These are phyloP conservation scores for Arachis hypogaea DNA, from an alignment of 306 rosid genomes.

Conservation along the genomic window DNA sequence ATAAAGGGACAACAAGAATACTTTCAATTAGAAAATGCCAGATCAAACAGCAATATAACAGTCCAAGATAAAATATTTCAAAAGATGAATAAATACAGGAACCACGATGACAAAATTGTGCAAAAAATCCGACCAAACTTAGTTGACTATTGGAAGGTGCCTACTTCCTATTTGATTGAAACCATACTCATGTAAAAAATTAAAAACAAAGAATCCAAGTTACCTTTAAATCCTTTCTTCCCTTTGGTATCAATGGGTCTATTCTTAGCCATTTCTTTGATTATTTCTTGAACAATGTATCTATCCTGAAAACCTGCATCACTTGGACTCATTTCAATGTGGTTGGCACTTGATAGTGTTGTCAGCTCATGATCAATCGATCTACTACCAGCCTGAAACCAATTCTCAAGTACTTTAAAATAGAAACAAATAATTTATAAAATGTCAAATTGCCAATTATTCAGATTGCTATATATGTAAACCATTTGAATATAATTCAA, in stretches of 20 bases:
- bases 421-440: not conserved
- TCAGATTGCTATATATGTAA: conserved; percentile 3
- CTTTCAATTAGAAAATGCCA: conserved; percentile 19
- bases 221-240: conserved; percentile 83
- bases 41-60: conserved; percentile 1
- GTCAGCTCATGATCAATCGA: conserved; percentile 89
- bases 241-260: conserved; percentile 89
- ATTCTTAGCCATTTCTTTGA: conserved; percentile 92
- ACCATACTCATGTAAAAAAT: not conserved
- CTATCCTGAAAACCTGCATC: conserved; percentile 98
- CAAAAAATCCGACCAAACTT: not conserved
- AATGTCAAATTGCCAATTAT: not conserved
- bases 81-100: conserved; percentile 17
- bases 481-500: not conserved
- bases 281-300: conserved; percentile 89
- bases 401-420: conserved; percentile 27
- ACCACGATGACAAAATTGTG: not conserved
- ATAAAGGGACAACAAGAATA: not conserved
- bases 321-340: conserved; percentile 84
- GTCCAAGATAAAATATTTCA: conserved; percentile 13
- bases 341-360: conserved; percentile 82
- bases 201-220: not conserved
- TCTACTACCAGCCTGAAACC: conserved; percentile 89
- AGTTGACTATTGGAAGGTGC: conserved; percentile 3
- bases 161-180: conserved; percentile 24